Conservation (phyloP, 1,139 yeast species). For the Pneumocystis carinii region DNA sequence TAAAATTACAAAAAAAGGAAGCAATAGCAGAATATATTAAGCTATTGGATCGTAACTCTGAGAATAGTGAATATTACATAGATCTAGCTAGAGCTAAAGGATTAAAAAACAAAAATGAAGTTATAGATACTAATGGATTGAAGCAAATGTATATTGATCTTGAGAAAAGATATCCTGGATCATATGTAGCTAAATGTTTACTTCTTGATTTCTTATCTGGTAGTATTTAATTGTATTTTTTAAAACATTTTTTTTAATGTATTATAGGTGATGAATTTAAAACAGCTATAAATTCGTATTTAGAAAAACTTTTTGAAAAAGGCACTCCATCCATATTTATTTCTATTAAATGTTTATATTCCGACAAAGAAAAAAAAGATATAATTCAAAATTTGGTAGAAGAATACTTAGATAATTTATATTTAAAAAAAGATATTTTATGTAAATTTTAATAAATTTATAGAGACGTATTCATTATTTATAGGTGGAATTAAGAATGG, state of each 20-base stretch:
- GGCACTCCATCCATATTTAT: conserved; percentile 89
- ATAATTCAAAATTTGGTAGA: conserved; percentile 41
- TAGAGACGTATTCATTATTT: background rate
- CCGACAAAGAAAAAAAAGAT: conserved; percentile 32
- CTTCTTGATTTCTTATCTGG: conserved; percentile 34
- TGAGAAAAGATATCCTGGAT: conserved; percentile 57
- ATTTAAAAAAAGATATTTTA: background rate
- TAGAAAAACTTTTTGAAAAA: conserved; percentile 46
- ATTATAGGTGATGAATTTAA: conserved; percentile 45
- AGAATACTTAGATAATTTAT: conserved; percentile 28
- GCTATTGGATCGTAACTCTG: conserved; percentile 75
- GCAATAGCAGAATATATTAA: conserved; percentile 57
- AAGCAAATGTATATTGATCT: conserved; percentile 46
- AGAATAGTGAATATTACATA: conserved; percentile 49
- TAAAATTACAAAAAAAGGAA: conserved; percentile 36
- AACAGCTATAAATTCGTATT: conserved; percentile 35
- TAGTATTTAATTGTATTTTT: background rate
- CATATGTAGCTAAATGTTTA: conserved; percentile 64
- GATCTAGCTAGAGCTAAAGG: conserved; percentile 43
- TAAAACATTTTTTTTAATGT: conserved; percentile 14
- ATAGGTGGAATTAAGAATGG: background rate
- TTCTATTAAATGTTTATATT: conserved; percentile 67
- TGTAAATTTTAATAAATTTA: background rate
- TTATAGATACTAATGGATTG: conserved; percentile 14
- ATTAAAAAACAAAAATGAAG: conserved; percentile 22